Conservation (phyloP, 805 yeast genomes). For the Nakazawaea peltata region DNA sequence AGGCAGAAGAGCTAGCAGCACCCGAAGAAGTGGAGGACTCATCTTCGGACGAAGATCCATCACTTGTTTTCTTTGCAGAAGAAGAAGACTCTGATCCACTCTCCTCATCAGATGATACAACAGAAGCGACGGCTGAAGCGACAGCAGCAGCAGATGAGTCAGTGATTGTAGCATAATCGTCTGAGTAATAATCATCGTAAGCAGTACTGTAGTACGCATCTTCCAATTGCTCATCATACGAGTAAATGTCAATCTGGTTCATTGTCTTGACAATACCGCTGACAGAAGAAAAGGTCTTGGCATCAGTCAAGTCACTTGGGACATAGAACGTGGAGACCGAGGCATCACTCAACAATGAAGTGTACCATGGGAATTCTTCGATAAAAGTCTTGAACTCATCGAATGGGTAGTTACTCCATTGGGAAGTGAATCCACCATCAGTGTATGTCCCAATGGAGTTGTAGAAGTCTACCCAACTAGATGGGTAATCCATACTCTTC, state of each 20-base stretch:
- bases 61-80: too few species aligned
- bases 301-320: slow-evolving; percentile 19
- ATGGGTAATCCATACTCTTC: slow-evolving; percentile 20
- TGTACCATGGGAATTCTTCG: slow-evolving; percentile 26
- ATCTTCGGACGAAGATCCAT: too few species aligned
- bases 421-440: slow-evolving; percentile 14
- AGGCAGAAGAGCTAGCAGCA: too few species aligned
- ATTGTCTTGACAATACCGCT: background rate
- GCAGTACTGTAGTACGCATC: too few species aligned
- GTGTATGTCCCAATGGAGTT: slow-evolving; percentile 13
- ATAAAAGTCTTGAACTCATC: slow-evolving; percentile 22
- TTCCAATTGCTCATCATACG: too few species aligned
- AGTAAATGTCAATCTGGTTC: background rate
- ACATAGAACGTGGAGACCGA: slow-evolving; percentile 18
- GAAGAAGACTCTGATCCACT: too few species aligned
- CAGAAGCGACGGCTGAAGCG: too few species aligned
- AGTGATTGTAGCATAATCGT: too few species aligned
- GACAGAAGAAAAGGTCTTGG: background rate
- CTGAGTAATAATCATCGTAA: too few species aligned
- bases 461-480: slow-evolving; percentile 21
- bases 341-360: slow-evolving; percentile 17
- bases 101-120: too few species aligned
- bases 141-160: too few species aligned
- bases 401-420: slow-evolving; percentile 23
- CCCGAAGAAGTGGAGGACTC: too few species aligned